These are phyloP conservation scores for Dianthus caryophyllus DNA, from an alignment of 148 eudicot species.

Conservation along the genomic window DNA sequence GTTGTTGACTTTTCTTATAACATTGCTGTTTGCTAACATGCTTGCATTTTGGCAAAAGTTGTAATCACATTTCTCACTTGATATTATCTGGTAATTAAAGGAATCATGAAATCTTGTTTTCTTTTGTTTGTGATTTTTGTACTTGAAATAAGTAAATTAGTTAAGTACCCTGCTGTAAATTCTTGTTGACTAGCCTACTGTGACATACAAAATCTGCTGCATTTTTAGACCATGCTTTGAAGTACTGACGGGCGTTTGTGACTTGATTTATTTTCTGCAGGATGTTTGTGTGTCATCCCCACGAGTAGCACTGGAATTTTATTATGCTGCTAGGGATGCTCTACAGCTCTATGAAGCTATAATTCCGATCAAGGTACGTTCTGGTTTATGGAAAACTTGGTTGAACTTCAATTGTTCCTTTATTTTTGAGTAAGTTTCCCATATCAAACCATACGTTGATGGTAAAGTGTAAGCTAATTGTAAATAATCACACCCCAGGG, in stretches of 20 bases:
- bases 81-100: not conserved
- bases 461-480: not conserved
- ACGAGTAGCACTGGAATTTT: slow-evolving; percentile 81
- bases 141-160: not conserved
- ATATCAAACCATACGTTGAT: not conserved
- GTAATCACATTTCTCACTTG: not conserved
- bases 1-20: not conserved
- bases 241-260: not conserved
- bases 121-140: not conserved
- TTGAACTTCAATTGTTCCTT: not conserved
- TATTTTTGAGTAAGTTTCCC: not conserved
- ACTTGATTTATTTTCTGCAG: slow-evolving; percentile 37
- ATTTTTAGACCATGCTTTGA: not conserved
- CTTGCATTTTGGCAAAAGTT: not conserved
- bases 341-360: slow-evolving; percentile 83
- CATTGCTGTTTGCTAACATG: not conserved
- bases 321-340: slow-evolving; percentile 86
- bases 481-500: not conserved
- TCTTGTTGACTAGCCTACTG: not conserved
- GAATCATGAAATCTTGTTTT: not conserved
- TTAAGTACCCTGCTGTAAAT: not conserved
- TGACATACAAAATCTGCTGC: not conserved
- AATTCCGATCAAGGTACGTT: slow-evolving; percentile 78
- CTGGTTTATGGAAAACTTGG: not conserved
- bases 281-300: slow-evolving; percentile 90